Base-by-base conservation (phyloP, 1,139 yeast species). In the Kodamaea arcana region DNA sequence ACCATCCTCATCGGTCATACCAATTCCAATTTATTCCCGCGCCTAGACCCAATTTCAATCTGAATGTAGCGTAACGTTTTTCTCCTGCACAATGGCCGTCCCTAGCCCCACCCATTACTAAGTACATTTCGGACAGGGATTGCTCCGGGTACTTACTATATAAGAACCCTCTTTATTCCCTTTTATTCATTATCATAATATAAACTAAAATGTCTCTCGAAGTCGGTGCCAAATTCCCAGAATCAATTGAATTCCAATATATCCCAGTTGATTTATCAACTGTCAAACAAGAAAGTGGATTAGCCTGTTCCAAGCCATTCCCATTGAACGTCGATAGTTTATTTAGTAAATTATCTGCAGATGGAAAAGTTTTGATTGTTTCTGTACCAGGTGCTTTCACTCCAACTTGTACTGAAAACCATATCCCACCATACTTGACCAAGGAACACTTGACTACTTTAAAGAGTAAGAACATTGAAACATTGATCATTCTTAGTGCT, bases 361-460 rank as follows among this genome's bases (percentile, higher is more conserved):
- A 36, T 5, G 45, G 42, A 24, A 52, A 48, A 33, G 44, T 56
- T 14, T 46, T 54, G 35, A 41, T 56, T 32, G 60, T 57, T 14
- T 43, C 60, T 14, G 62, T 56, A 14, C 62, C 62, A 10, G 62
- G 62, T 20, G 61, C 61, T 2, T 57, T 57, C 47, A 56, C 62
- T 16, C 61, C 61, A 15, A 51, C 59, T 4, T 57, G 62, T 33
- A 57, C 62, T 22, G 62, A 53, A 38, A 51, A 52, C 48, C 62
- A 57, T 45, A 51, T 56, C 32, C 62, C 62, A 3, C 59, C 58
- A 15, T 54, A 33, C 45, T 46, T 57, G 44, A 28, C 35, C 15
- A 29, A 17, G 15, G 40, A 34, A 26, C 35, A 54, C 36, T 46
- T 55, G 47, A 39, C 38, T 15, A 27, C 39, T 13, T 50, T 57